These are phyloP conservation scores for Myxozyma neglecta DNA, from an alignment of 805 yeast species.

Conservation along the genomic window DNA sequence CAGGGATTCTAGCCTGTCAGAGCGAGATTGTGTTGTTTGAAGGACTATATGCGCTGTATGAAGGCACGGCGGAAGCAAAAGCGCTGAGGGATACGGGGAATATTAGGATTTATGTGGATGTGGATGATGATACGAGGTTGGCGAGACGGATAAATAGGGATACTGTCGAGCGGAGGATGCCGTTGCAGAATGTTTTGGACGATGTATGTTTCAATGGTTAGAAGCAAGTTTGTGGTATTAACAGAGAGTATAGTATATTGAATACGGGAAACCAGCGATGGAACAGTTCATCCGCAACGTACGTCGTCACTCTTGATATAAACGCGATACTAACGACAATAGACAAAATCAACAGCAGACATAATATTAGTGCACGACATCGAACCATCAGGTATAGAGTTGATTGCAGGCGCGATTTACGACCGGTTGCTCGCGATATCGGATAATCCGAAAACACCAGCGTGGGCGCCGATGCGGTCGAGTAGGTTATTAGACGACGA, in stretches of 20 bases:
- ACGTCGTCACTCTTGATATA: neutral
- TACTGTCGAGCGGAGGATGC: slow-evolving; percentile 14
- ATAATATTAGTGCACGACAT: slow-evolving; percentile 73
- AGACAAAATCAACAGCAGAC: slow-evolving; percentile 70
- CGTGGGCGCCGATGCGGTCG: slow-evolving; percentile 4
- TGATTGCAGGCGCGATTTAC: slow-evolving; percentile 65
- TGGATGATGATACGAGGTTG: slow-evolving; percentile 81
- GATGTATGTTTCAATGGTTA: slow-evolving; percentile 1
- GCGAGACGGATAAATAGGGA: slow-evolving; percentile 58
- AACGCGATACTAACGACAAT: neutral
- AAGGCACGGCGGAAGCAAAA: slow-evolving; percentile 35
- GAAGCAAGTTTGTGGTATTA: neutral
- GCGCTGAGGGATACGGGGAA: slow-evolving; percentile 47
- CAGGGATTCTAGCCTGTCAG: neutral
- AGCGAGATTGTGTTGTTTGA: slow-evolving; percentile 53
- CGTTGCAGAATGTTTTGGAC: slow-evolving; percentile 17
- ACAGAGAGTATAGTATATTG: slow-evolving; percentile 46
- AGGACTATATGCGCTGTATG: slow-evolving; percentile 80
- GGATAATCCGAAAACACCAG: neutral
- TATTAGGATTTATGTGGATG: slow-evolving; percentile 72
- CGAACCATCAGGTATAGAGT: slow-evolving; percentile 55
- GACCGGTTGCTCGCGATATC: slow-evolving; percentile 33
- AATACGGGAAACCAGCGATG: slow-evolving; percentile 65
- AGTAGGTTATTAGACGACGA: slow-evolving; percentile 17
- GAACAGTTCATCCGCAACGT: slow-evolving; percentile 51